phyloP scores from a whole-genome alignment of 2,329 filamentous ascomycete genomes.

The Parafenestella ontariensis region DNA sequence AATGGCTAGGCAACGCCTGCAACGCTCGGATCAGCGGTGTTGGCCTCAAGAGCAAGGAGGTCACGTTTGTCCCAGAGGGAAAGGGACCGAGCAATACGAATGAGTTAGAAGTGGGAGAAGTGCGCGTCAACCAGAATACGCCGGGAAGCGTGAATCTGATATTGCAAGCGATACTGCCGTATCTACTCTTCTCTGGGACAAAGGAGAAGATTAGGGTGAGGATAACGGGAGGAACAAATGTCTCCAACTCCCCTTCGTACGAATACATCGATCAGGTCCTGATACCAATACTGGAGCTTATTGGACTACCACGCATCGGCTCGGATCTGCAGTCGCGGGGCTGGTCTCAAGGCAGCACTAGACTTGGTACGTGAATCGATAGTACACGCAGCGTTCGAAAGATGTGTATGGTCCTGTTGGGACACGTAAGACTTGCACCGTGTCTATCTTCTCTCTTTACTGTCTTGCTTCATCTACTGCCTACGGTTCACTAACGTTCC shows the following conservation, averaged over 20 bases:
- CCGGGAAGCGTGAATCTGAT: constrained; percentile 64
- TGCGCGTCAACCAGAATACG: constrained; percentile 43
- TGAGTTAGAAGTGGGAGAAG: constrained; percentile 29
- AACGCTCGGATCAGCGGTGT: constrained; percentile 53
- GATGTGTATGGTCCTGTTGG: too few relatives aligned
- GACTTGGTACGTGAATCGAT: constrained; percentile 49
- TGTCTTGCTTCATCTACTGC: too few relatives aligned
- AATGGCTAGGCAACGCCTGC: constrained; percentile 60
- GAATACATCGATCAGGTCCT: constrained; percentile 66
- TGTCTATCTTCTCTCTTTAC: too few relatives aligned
- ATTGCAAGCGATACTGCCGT: constrained; percentile 67
- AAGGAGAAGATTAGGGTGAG: constrained; percentile 43
- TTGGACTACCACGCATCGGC: constrained; percentile 59
- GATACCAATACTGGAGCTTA: constrained; percentile 58
- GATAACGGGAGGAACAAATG: constrained; percentile 66
- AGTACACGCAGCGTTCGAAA: too few relatives aligned
- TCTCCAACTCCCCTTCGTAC: constrained; percentile 60
- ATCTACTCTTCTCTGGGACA: constrained; percentile 55
- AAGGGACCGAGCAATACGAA: not conserved
- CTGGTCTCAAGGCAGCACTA: constrained; percentile 58
- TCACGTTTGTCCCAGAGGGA: constrained; percentile 46
- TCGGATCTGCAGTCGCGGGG: constrained; percentile 57
- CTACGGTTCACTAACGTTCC: too few relatives aligned
- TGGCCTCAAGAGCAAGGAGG: constrained; percentile 52
- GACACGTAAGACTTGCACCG: too few relatives aligned